These are phyloP conservation scores for Penicillium fimorum DNA, from an alignment of 495 filamentous ascomycete genomes.

Conservation along the genomic window DNA sequence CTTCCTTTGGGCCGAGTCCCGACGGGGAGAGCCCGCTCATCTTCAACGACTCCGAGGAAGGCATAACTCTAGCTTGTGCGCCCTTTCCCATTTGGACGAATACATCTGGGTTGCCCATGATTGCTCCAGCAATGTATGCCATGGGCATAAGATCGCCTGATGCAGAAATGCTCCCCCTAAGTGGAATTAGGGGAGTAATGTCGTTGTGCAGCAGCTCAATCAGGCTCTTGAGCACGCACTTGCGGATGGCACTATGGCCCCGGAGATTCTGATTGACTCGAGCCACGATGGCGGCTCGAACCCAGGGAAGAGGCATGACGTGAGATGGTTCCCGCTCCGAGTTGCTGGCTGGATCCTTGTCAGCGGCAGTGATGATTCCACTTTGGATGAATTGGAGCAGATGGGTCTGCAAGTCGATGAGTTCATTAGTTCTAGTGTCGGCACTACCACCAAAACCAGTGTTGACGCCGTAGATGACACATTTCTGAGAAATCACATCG, in stretches of 20 bases:
- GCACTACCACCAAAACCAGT: slow-evolving; percentile 68
- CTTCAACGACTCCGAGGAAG: slow-evolving; percentile 12
- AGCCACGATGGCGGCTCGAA: slow-evolving; percentile 55
- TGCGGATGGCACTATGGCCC: slow-evolving; percentile 57
- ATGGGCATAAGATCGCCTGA: slow-evolving; percentile 62
- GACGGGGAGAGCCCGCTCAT: slow-evolving; percentile 13
- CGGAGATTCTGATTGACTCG: slow-evolving; percentile 55
- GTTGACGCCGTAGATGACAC: slow-evolving; percentile 52
- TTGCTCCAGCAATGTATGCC: slow-evolving; percentile 57
- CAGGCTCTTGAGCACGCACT: slow-evolving; percentile 47
- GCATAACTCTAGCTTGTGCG: slow-evolving; percentile 17
- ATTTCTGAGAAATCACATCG: slow-evolving; percentile 13
- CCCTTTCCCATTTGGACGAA: slow-evolving; percentile 8
- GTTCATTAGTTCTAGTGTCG: slow-evolving; percentile 47
- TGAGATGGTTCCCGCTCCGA: slow-evolving; percentile 19
- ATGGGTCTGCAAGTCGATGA: slow-evolving; percentile 48
- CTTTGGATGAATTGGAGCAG: slow-evolving; percentile 53
- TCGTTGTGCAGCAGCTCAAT: slow-evolving; percentile 45
- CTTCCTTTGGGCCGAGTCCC: slow-evolving; percentile 45
- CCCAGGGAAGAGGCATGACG: slow-evolving; percentile 51
- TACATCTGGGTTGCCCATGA: slow-evolving; percentile 56
- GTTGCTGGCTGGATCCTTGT: slow-evolving; percentile 22
- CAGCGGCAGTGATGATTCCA: slow-evolving; percentile 45
- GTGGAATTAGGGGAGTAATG: slow-evolving; percentile 53
- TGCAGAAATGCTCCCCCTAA: slow-evolving; percentile 62